Evolutionary conservation across 1,284 basidiomycete genomes (phyloP).

Genomic region (Irpex lacteus): DNA sequence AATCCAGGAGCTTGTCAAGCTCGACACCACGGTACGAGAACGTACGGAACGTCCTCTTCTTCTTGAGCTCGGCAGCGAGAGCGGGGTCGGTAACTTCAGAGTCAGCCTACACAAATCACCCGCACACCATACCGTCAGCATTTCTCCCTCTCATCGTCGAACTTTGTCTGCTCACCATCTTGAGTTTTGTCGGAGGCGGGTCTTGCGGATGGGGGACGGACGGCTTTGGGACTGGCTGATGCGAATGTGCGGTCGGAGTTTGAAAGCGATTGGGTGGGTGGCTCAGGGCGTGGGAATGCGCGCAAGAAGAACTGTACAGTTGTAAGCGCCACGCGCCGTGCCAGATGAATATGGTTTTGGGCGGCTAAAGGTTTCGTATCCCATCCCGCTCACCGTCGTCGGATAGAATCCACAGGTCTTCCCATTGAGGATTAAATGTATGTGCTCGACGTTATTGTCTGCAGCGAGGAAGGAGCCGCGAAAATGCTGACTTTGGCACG

Average conservation of each 20-base stretch:
- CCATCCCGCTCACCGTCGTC: constrained; percentile 31
- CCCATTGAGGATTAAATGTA: constrained; percentile 83
- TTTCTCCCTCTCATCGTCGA: constrained; percentile 12
- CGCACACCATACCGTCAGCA: constrained; percentile 19
- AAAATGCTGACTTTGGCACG: constrained; percentile 4
- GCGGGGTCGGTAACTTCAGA: constrained; percentile 80
- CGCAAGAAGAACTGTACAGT: constrained; percentile 51
- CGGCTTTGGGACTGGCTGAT: neutral
- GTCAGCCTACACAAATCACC: constrained; percentile 57
- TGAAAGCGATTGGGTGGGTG: constrained; percentile 30
- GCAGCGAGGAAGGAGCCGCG: neutral
- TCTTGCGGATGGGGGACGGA: constrained; percentile 26
- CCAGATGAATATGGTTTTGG: constrained; percentile 5
- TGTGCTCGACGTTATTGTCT: constrained; percentile 26
- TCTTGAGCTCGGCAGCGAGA: constrained; percentile 93
- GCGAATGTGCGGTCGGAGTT: constrained; percentile 34
- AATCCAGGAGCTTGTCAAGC: constrained; percentile 95
- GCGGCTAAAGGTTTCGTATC: neutral
- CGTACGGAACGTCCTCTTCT: constrained; percentile 97
- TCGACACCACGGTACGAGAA: constrained; percentile 98
- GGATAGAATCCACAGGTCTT: constrained; percentile 91
- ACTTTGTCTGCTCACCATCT: constrained; percentile 49
- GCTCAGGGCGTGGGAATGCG: constrained; percentile 36
- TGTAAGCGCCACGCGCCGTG: constrained; percentile 27
- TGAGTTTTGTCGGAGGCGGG: constrained; percentile 27